Evolutionary conservation across 2,329 filamentous ascomycete species (phyloP).

Genomic region (Alternaria tenuissima): DNA sequence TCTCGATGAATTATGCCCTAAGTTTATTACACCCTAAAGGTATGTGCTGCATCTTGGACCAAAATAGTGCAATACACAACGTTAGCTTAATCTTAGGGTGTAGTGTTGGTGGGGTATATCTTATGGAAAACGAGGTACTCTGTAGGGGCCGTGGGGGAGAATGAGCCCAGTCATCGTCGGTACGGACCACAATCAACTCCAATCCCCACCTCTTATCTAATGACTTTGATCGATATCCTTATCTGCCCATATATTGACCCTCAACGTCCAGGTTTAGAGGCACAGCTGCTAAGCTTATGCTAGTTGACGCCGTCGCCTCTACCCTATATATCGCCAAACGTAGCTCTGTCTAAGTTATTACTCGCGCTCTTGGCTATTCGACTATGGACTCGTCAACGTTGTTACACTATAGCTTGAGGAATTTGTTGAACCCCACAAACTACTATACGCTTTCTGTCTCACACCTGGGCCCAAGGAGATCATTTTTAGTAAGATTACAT

Average conservation of each 20-base stretch:
- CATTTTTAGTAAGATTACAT: neutral
- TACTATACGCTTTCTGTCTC: neutral
- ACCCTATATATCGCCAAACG: neutral
- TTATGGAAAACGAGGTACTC: neutral
- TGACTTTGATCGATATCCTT: neutral
- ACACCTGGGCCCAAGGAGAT: neutral
- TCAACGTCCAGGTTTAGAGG: neutral
- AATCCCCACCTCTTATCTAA: neutral
- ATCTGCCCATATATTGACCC: neutral
- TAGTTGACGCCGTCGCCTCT: neutral
- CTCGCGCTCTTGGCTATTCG: neutral
- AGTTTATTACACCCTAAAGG: too few relatives aligned
- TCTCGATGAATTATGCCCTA: neutral
- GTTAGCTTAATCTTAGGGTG: neutral
- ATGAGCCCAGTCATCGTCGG: neutral
- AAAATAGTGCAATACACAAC: neutral
- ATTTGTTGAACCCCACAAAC: neutral
- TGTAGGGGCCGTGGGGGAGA: neutral
- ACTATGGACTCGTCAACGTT: neutral
- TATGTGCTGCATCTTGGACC: neutral
- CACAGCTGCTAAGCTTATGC: neutral
- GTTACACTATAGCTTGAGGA: neutral
- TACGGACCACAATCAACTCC: neutral
- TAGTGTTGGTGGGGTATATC: neutral
- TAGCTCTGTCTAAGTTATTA: neutral